Evolutionary conservation across 345 rosid species (phyloP), one percentile per base, ranked within the genome.

Genomic region (Moricandia arvensis): DNA sequence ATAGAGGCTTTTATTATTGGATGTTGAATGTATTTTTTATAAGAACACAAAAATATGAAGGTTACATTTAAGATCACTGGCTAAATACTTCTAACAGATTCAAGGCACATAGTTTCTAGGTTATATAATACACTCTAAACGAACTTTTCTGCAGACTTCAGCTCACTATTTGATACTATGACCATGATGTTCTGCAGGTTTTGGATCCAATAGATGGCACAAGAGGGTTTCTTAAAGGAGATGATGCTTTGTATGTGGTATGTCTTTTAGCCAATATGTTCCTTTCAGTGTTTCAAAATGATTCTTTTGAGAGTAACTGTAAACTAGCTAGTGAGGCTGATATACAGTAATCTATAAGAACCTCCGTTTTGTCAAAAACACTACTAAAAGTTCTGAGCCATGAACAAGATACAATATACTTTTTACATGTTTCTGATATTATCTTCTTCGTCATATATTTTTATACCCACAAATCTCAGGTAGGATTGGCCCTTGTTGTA

Each of bases 181-280:
- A 29, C 16, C 21, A 5, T 59, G 69, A 47, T 64, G 80, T 5
- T 69, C 27, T 83, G 83, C 86, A 93, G 98, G 68, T 91, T 61
- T 80, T 93, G 81, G 94, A 93, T 83, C 97, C 97, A 63, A 87
- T 91, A 69, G 98, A 93, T 83, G 98, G 97, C 63, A 91, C 94
- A 58, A 81, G 73, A 58, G 98, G 97, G 63, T 91, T 93, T 80
- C 82, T 91, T 13, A 87, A 73, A 82, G 96, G 94, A 83, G 80
- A 77, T n/a, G 85, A 84, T 37, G 91, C 94, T 73, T 74, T 88
- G 57, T 93, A 91, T 68, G 97, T 93, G 93, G 98, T 93, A 85
- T 68, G 83, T 62, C 51, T 59, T 43, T 69, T 63, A 71, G 38
- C 73, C 15, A 59, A 17, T 0, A 34, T 12, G 16, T 58, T 71